phyloP scores from a whole-genome alignment of 2,329 filamentous ascomycete species.

The Aspergillus japonicus region DNA sequence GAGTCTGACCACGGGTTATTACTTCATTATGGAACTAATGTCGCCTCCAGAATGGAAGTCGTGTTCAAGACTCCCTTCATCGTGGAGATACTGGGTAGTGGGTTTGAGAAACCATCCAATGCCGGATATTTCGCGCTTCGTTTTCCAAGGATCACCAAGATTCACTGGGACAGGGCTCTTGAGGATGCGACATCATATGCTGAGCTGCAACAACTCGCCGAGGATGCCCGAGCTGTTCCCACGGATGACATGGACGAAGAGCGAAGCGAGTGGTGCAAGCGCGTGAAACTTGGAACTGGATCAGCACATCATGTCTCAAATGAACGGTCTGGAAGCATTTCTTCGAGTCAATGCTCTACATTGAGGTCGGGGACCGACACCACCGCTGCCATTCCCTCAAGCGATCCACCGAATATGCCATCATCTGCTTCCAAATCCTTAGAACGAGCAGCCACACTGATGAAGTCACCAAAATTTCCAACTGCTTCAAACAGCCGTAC shows the following conservation, averaged over 20 bases:
- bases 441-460: background rate
- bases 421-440: background rate
- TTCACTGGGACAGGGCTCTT: conserved; percentile 73
- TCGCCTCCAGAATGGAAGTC: conserved; percentile 35
- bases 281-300: conserved; percentile 56
- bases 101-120: conserved; percentile 71
- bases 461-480: background rate
- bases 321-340: conserved; percentile 24
- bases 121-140: conserved; percentile 71
- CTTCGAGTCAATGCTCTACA: conserved; percentile 22
- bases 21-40: conserved; percentile 48
- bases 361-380: conserved; percentile 6
- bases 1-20: conserved; percentile 38
- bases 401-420: background rate
- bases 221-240: conserved; percentile 53
- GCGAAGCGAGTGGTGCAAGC: conserved; percentile 60
- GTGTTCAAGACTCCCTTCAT: conserved; percentile 71
- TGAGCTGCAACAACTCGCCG: conserved; percentile 67
- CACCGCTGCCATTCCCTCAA: background rate
- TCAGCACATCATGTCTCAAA: conserved; percentile 22
- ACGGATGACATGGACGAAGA: conserved; percentile 59
- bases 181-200: conserved; percentile 67
- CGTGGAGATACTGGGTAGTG: conserved; percentile 76
- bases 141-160: conserved; percentile 72
- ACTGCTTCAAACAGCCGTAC: background rate